Conservation (phyloP, 2,329 filamentous ascomycete species). For the Nemania sp. region DNA sequence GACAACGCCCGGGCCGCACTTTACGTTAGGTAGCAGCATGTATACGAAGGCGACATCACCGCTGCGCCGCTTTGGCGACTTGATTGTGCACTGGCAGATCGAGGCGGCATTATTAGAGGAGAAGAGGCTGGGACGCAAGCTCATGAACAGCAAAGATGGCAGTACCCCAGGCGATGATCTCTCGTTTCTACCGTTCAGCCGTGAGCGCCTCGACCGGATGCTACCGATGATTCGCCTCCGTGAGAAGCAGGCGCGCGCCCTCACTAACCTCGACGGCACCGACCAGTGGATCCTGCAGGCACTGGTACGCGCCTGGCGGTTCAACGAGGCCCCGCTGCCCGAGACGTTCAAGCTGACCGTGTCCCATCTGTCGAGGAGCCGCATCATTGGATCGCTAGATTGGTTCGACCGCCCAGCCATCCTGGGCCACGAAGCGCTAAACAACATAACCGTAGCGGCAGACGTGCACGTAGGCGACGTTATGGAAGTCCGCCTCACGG, state of each 20-base stretch:
- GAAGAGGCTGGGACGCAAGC: constrained; percentile 41
- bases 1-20: constrained; percentile 58
- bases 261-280: constrained; percentile 50
- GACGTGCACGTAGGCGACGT: constrained; percentile 55
- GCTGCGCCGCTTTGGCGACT: constrained; percentile 66
- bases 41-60: constrained; percentile 69
- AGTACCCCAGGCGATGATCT: constrained; percentile 7
- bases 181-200: constrained; percentile 53
- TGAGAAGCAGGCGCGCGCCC: constrained; percentile 54
- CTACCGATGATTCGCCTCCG: constrained; percentile 57
- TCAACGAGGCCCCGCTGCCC: constrained; percentile 54
- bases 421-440: constrained; percentile 47
- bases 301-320: constrained; percentile 63
- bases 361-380: constrained; percentile 41
- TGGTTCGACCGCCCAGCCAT: constrained; percentile 54
- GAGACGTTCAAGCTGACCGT: constrained; percentile 55
- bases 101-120: constrained; percentile 60
- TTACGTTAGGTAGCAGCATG: constrained; percentile 61
- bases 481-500: constrained; percentile 59
- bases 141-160: constrained; percentile 40
- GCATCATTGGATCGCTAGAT: constrained; percentile 50
- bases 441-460: constrained; percentile 43
- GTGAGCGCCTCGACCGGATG: constrained; percentile 47
- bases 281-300: constrained; percentile 64
- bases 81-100: constrained; percentile 70